These are phyloP conservation scores for Gossypium sturtianum DNA, from an alignment of 345 rosid genomes.

Conservation along the genomic window DNA sequence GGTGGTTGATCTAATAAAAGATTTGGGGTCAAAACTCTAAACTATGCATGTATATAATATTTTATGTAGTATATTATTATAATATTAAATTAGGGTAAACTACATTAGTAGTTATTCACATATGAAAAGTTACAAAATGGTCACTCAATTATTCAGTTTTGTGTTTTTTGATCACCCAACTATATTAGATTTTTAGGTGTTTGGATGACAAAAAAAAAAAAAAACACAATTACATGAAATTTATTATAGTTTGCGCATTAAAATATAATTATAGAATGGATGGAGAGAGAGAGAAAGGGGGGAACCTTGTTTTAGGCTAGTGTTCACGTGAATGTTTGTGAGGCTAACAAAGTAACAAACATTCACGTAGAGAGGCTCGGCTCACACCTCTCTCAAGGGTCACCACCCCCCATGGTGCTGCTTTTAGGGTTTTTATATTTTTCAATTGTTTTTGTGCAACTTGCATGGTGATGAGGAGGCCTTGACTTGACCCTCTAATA, in stretches of 20 bases:
- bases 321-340: constrained; percentile 17
- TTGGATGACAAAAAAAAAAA: too few relatives aligned
- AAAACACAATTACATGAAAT: rapidly evolving
- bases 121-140: too few relatives aligned
- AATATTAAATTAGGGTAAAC: too few relatives aligned
- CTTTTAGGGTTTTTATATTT: background rate
- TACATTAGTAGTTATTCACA: rapidly evolving
- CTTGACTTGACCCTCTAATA: background rate
- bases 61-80: background rate
- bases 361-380: constrained; percentile 11
- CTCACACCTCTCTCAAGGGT: background rate
- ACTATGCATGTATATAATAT: background rate
- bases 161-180: too few relatives aligned
- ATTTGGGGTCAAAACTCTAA: background rate
- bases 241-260: too few relatives aligned
- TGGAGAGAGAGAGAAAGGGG: background rate
- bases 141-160: too few relatives aligned
- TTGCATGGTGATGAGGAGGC: background rate
- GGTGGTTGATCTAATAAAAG: constrained; percentile 1
- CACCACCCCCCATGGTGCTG: background rate
- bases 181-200: rapidly evolving
- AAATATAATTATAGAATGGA: too few relatives aligned
- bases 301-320: background rate
- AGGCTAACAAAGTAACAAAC: constrained; percentile 7
- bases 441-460: background rate